Evolutionary conservation across 306 rosid species (phyloP).

Genomic region (Leucaena leucocephala): DNA sequence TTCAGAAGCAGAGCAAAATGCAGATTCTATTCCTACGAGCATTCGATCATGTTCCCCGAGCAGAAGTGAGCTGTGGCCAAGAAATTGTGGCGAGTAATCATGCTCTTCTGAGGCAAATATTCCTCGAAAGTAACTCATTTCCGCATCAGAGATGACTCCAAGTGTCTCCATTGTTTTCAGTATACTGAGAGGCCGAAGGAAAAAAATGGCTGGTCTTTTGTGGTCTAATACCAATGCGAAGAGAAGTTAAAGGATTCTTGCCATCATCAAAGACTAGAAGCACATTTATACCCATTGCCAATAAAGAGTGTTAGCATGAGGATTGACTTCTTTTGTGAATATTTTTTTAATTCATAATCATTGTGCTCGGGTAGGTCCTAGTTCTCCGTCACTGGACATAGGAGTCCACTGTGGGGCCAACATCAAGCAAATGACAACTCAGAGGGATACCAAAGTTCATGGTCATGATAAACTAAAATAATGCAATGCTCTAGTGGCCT

Average conservation of each 20-base stretch:
- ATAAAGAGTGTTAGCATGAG: slow-evolving; percentile 26
- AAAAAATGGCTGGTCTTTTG: slow-evolving; percentile 5
- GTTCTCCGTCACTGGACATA: slow-evolving; percentile 48
- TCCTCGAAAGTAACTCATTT: slow-evolving; percentile 60
- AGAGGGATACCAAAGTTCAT: slow-evolving; percentile 41
- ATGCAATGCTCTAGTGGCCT: slow-evolving; percentile 27
- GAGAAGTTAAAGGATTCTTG: slow-evolving; percentile 35
- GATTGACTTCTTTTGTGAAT: slow-evolving; percentile 45
- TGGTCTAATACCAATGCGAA: slow-evolving; percentile 27
- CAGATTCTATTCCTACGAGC: slow-evolving; percentile 39
- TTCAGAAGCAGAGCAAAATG: slow-evolving; percentile 38
- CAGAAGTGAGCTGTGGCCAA: slow-evolving; percentile 49
- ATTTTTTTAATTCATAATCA: slow-evolving; percentile 45
- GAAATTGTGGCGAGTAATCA: slow-evolving; percentile 45
- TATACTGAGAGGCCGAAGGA: slow-evolving; percentile 15
- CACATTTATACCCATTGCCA: slow-evolving; percentile 44
- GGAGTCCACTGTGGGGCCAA: slow-evolving; percentile 59
- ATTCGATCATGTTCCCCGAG: slow-evolving; percentile 48
- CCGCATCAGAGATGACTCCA: slow-evolving; percentile 68
- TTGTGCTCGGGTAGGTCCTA: slow-evolving; percentile 45
- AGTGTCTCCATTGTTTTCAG: slow-evolving; percentile 52
- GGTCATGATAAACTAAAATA: slow-evolving; percentile 44
- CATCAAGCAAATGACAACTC: slow-evolving; percentile 59
- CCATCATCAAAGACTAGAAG: slow-evolving; percentile 28
- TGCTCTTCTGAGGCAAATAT: slow-evolving; percentile 55